Base-by-base conservation (phyloP, 2,329 filamentous ascomycete genomes). In the Aspergillus phoenicis region DNA sequence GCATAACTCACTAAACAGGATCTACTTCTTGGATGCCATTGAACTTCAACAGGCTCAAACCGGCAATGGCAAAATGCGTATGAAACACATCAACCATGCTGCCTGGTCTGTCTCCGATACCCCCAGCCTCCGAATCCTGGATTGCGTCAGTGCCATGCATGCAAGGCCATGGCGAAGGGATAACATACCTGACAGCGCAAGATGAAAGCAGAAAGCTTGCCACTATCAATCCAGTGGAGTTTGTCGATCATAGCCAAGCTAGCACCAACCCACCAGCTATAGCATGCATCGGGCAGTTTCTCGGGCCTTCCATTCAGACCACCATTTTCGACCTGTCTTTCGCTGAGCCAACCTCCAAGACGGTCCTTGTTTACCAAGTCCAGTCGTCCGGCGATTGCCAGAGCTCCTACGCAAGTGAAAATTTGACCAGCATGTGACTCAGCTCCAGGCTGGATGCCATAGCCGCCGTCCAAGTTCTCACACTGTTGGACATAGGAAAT, bases 1-100 rank as follows among this genome's bases (percentile, higher is more conserved):
- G 33, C 2, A n/a, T 36, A 39, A 77, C 83, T 81, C 80, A 91
- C 88, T 98, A 99, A 48, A 91, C 86, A 33, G 95, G 91, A 75
- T 99, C 91, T 56, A 99, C 89, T 62, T 89, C 87, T 69, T 89
- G 84, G 47, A 97, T 78, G 1, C 88, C 91, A 6, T 90, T 87
- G 71, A 90, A 91, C 10, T 87, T 87, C 28, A 98, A 80, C 59
- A 99, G 83, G 73, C 93, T 96, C 67, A 99, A 79, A 2, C 95
- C 95, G 20, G 93, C 91, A 65, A 97, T 79, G 24, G 91, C 93
- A 75, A 99, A 99, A 57, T 88, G 81, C 0, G 95, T 98, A 73
- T 99, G 95, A 81, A 96, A 99, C 36, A 99, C 93, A 80, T 99
- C 95, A 22, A 97, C 94, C 89, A 94, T 93, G 71, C 99, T 89